These are phyloP conservation scores for Orbilia oligospora DNA, from an alignment of 2,329 filamentous ascomycete species.

Conservation along the genomic window DNA sequence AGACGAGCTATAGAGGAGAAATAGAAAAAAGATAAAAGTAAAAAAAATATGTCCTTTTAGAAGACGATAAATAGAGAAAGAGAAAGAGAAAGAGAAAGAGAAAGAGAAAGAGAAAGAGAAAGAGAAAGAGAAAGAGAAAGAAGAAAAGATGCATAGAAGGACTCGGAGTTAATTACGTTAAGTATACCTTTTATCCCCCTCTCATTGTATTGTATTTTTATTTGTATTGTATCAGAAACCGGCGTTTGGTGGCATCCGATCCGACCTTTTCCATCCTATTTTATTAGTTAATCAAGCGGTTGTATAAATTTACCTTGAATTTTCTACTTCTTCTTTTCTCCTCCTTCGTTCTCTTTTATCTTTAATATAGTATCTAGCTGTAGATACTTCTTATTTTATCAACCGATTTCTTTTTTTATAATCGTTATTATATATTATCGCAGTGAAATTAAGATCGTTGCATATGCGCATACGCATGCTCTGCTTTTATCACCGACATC, in stretches of 20 bases:
- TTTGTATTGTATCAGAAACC: conserved; percentile 20
- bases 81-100: not conserved
- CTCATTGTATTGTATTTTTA: conserved; percentile 13
- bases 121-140: not conserved
- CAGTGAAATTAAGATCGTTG: no score
- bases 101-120: no score
- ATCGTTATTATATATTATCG: not conserved
- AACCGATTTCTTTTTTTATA: not conserved
- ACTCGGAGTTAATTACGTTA: conserved; percentile 36
- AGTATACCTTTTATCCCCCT: not conserved
- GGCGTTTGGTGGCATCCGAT: conserved; percentile 34
- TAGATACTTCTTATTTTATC: not conserved
- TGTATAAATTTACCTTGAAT: conserved; percentile 4
- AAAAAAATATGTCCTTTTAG: not conserved
- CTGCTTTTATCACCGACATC: no score
- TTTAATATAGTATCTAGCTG: not conserved
- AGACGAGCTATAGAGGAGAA: conserved; percentile 41
- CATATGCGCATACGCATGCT: no score
- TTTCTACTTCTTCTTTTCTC: not conserved
- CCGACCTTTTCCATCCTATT: not conserved
- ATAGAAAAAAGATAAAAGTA: not conserved
- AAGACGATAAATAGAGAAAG: not conserved
- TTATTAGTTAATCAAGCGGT: not conserved
- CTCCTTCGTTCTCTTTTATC: no score
- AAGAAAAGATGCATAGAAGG: not conserved